Conservation (phyloP, 2,329 filamentous ascomycete genomes). For the Fusarium protoensiforme region DNA sequence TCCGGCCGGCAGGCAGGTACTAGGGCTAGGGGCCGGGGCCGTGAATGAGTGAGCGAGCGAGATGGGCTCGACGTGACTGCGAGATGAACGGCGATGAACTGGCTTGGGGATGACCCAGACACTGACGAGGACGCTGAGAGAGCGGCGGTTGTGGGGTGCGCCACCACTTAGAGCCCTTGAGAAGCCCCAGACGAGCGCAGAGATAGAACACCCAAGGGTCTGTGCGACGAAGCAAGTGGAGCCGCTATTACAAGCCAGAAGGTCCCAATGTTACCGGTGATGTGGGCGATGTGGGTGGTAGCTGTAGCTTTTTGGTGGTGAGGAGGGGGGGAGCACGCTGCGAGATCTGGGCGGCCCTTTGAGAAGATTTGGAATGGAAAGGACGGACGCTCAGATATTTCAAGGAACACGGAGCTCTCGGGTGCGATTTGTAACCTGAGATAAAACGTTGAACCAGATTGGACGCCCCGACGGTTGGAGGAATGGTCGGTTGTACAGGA, state of each 20-base stretch:
- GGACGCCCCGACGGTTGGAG: neutral
- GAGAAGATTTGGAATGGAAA: neutral
- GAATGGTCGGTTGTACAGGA: neutral
- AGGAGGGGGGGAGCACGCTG: neutral
- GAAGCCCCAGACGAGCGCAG: slow-evolving; percentile 24
- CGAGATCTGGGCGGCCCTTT: neutral
- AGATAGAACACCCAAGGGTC: slow-evolving; percentile 23
- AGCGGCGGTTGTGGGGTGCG: slow-evolving; percentile 25
- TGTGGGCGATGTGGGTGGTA: slow-evolving; percentile 18
- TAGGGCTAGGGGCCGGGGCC: neutral
- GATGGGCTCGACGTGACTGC: neutral
- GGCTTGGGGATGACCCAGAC: neutral
- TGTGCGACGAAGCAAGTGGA: slow-evolving; percentile 41
- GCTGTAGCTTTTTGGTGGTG: slow-evolving; percentile 1
- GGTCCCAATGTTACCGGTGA: slow-evolving; percentile 30
- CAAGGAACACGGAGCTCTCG: neutral
- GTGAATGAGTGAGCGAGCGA: neutral
- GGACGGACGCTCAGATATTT: neutral
- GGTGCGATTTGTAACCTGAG: neutral
- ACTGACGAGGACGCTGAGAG: slow-evolving; percentile 27
- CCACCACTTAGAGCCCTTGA: slow-evolving; percentile 35
- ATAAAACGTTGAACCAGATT: neutral
- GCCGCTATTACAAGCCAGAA: slow-evolving; percentile 24
- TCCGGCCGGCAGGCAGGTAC: neutral
- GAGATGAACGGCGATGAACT: neutral